phyloP scores from a whole-genome alignment of 805 yeast genomes.

The Crinitomyces ghanaensis region DNA sequence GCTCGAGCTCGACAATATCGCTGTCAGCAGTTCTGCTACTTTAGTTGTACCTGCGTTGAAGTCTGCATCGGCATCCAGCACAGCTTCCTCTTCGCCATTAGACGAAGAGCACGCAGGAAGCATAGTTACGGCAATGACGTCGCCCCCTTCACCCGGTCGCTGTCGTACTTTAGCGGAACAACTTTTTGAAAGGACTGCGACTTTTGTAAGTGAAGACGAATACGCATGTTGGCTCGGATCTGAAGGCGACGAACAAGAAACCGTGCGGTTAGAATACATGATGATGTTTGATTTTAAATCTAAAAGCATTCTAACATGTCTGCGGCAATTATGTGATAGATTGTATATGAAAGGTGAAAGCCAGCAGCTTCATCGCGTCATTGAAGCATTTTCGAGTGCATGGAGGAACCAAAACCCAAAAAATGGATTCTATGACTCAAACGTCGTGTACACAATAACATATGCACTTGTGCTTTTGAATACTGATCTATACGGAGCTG shows the following conservation, averaged over 20 bases:
- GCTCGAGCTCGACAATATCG: too few relatives aligned
- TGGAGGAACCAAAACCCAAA: constrained; percentile 42
- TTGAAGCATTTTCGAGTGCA: constrained; percentile 54
- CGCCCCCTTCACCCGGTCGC: too few relatives aligned
- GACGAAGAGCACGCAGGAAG: too few relatives aligned
- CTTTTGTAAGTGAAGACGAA: constrained; percentile 25
- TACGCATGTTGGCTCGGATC: constrained; percentile 33
- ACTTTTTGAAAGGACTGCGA: constrained; percentile 11
- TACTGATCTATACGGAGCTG: constrained; percentile 60
- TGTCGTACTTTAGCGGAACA: constrained; percentile 6
- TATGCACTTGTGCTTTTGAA: constrained; percentile 64
- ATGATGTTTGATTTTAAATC: constrained; percentile 33
- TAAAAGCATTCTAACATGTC: constrained; percentile 41
- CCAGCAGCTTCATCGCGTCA: constrained; percentile 63
- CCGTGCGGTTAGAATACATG: constrained; percentile 29
- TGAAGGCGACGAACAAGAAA: constrained; percentile 17
- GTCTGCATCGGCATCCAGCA: too few relatives aligned
- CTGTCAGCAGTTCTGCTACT: too few relatives aligned
- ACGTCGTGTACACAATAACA: constrained; percentile 56
- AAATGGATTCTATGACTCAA: constrained; percentile 39
- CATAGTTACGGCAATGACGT: too few relatives aligned
- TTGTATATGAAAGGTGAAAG: constrained; percentile 72
- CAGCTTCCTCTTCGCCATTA: too few relatives aligned
- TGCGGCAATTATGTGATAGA: constrained; percentile 49
- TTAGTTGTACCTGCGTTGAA: background rate